These are phyloP conservation scores for Salicornia ramosissima DNA, from an alignment of 148 eudicot species.

Conservation along the genomic window DNA sequence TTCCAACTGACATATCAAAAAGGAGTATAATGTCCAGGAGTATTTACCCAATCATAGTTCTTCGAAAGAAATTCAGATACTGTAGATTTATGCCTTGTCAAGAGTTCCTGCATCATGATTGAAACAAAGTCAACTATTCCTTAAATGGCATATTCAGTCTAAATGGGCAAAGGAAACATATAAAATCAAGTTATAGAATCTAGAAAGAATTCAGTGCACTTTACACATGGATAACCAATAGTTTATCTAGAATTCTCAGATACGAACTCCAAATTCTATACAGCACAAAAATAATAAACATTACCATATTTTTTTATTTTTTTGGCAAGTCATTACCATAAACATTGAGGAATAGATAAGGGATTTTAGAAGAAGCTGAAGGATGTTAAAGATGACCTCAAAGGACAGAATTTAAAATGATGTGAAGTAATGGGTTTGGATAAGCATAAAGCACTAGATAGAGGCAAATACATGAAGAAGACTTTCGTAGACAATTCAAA, in stretches of 20 bases:
- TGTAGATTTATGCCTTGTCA: conserved; percentile 98
- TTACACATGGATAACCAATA: background rate
- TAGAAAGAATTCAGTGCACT: background rate
- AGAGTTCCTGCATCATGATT: conserved; percentile 68
- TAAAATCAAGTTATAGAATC: background rate
- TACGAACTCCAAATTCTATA: background rate
- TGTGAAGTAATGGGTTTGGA: background rate
- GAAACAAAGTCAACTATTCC: background rate
- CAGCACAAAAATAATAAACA: background rate
- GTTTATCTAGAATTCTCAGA: background rate
- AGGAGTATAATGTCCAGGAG: background rate
- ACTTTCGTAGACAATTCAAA: background rate
- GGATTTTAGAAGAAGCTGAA: too few relatives aligned
- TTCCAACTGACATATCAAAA: background rate
- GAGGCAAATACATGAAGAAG: background rate
- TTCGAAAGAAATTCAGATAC: conserved; percentile 87
- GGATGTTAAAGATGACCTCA: too few relatives aligned
- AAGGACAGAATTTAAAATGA: background rate
- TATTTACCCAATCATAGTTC: conserved; percentile 84
- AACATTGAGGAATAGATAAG: too few relatives aligned
- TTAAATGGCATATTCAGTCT: background rate
- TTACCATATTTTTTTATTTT: too few relatives aligned
- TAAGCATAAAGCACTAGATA: background rate
- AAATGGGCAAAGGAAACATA: background rate
- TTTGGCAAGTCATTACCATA: too few relatives aligned